These are phyloP conservation scores for Agaricales sp. DNA, from an alignment of 1,284 basidiomycete genomes.

Conservation along the genomic window DNA sequence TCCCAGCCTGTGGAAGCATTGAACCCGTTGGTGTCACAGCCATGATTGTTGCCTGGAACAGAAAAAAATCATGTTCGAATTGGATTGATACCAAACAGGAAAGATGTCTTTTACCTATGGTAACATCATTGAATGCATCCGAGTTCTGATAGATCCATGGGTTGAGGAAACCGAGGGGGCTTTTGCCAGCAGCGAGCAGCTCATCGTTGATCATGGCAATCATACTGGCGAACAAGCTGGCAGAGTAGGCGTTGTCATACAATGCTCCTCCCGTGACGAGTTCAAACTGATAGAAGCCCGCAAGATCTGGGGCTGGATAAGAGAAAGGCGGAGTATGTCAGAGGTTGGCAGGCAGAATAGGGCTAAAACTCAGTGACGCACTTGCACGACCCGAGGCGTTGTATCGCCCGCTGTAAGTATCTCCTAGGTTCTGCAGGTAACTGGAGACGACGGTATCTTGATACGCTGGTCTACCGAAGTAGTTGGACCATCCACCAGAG, in stretches of 20 bases:
- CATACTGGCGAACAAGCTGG: constrained; percentile 27
- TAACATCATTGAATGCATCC: neutral
- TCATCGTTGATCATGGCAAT: constrained; percentile 37
- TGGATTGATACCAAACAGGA: constrained; percentile 10
- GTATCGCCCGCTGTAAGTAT: constrained; percentile 26
- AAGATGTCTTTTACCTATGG: neutral
- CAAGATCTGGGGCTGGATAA: constrained; percentile 1
- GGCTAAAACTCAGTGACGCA: neutral
- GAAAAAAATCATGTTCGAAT: neutral
- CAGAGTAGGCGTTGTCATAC: constrained; percentile 21
- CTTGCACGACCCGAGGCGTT: constrained; percentile 20
- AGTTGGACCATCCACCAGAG: constrained; percentile 2
- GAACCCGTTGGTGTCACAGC: constrained; percentile 12
- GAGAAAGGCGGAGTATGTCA: neutral
- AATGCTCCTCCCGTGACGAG: neutral
- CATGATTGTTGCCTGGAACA: constrained; percentile 11
- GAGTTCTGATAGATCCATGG: constrained; percentile 26
- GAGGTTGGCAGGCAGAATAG: neutral
- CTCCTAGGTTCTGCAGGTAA: constrained; percentile 13
- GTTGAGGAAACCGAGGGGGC: too few species aligned
- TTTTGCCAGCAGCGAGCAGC: constrained; percentile 23
- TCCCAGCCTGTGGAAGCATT: constrained; percentile 11
- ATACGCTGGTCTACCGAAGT: constrained; percentile 33
- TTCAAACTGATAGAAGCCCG: neutral
- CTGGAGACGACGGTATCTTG: constrained; percentile 22